Percentiles rank a stretch among this genome's conserved stretches.
These are phyloP conservation scores for Fusarium brachygibbosum DNA, from an alignment of 2,329 filamentous ascomycete genomes.

Conservation along the genomic window DNA sequence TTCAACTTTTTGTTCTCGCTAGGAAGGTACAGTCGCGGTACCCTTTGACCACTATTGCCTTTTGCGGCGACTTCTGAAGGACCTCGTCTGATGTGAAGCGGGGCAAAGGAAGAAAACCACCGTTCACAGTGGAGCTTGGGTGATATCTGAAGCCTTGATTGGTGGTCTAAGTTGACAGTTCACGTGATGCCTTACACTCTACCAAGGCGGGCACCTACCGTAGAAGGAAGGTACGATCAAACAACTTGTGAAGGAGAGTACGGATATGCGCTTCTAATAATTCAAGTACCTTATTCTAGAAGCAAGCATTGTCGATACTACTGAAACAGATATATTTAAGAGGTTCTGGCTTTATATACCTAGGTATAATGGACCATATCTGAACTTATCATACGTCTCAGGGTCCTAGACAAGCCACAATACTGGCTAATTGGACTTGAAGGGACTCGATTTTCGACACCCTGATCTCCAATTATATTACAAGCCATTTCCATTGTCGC, in stretches of 20 bases:
- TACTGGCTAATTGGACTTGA: no score
- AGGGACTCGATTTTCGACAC: no score
- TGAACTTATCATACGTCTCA: background rate
- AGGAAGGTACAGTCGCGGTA: conserved; percentile 34
- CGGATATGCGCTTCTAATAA: background rate
- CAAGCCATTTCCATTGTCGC: no score
- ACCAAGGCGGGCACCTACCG: background rate
- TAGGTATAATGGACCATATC: background rate
- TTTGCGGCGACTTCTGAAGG: conserved; percentile 22
- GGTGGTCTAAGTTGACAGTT: rapidly evolving
- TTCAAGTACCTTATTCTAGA: background rate
- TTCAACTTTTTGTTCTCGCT: conserved; percentile 14
- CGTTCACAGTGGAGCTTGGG: background rate
- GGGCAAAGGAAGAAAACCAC: conserved; percentile 24
- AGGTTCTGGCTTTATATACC: background rate
- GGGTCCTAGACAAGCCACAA: background rate
- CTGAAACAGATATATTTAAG: background rate
- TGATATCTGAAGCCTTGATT: conserved; percentile 15
- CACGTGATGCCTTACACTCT: conserved; percentile 17
- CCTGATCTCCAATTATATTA: no score
- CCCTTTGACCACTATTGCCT: conserved; percentile 20
- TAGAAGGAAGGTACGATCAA: conserved; percentile 8
- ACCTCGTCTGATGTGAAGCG: conserved; percentile 31
- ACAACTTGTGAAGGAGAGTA: background rate
- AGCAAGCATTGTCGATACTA: no score